Evolutionary conservation across 306 rosid genomes (phyloP), one percentile per base, ranked within the genome.

Genomic region (Castanopsis chinensis): DNA sequence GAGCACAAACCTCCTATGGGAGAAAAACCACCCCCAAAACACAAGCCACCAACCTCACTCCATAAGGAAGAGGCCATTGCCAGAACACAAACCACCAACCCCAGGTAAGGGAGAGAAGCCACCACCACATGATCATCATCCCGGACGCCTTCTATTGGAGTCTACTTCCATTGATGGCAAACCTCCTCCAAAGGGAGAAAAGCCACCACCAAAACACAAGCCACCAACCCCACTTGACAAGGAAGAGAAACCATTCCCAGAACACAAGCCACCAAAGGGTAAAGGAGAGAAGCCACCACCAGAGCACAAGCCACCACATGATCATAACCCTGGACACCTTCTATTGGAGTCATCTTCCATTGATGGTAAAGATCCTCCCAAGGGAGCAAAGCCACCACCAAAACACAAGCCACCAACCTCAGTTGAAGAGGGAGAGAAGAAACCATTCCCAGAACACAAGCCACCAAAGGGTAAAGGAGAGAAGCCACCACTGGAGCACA

Each of bases 1-100:
- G 15, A 64, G 33, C 20, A 17, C 71, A 49, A 28, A n/a, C 52
- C 77, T 4, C 52, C 69, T 4, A 56, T 33, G 43, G 76, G 63
- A 54, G 63, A 72, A 7, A 65, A 27, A 67, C 73, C 78, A 23
- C 80, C 83, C 23, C 80, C 75, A 6, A 21, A 32, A 59, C 52
- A 76, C 37, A 67, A 28, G 11, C 51, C 56, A 43, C 80, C 59
- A 3, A 30, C 45, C 21, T 0, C 13, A 33, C 15, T 65, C 11
- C 5, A 32, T 4, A 30, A 6, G 2, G 41, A 17, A 5, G 71
- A 65, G 45, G 23, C 19, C 28, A 5, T 61, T 61, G 11, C 84
- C 79, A 12, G 27, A 20, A 15, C 55, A 56, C 52, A 51, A 64
- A 0, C 76, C 64, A 41, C 45, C 76, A 53, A n/a, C 56, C 55